Evolutionary conservation across 768 basidiomycete genomes (phyloP), one percentile per base, ranked within the genome.

Genomic region (Melanogaster broomeanus): DNA sequence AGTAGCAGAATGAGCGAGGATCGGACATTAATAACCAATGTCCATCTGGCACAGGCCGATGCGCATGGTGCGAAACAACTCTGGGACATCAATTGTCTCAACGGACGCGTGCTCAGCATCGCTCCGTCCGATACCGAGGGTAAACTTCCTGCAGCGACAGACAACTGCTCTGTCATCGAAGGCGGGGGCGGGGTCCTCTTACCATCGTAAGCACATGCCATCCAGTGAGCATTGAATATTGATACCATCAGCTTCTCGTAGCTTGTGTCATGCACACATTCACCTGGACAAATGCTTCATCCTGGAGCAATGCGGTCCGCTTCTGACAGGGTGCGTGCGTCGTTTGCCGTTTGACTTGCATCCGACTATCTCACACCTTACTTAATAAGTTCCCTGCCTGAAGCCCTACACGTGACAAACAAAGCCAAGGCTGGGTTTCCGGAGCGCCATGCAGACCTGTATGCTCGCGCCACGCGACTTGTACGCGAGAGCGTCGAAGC

Each of bases 211-310:
- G 65, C 56, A 16, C 37, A 45, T 25, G 31, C 18, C 25, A 27
- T 10, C 19, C 38, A 19, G 16, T 53, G 34, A 30, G 1, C 8
- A 31, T 38, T 28, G 31, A n/a, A 25, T 41, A 33, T 51, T 71
- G 68, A 56, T 57, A 42, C 38, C 24, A 11, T 33, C 37, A 24
- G 33, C 28, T 50, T 18, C 28, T 41, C 22, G n/a, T 45, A 75
- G 76, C 7, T 50, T 85, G 45, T 84, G 82, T 62, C 83, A 84
- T 66, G 76, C 81, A 18, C 83, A 85, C 59, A 79, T 87, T 57
- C 84, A 84, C 65, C 74, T 86, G 28, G 84, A 86, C 72, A 84
- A 87, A 66, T 85, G 82, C 66, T 84, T 84, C 62, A 79, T 87
- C 44, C 70, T 87, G 49, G 78, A 78, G 56, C 67, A 75, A 64